phyloP scores from a whole-genome alignment of 2,329 filamentous ascomycete species.

The Colletotrichum limetticola region DNA sequence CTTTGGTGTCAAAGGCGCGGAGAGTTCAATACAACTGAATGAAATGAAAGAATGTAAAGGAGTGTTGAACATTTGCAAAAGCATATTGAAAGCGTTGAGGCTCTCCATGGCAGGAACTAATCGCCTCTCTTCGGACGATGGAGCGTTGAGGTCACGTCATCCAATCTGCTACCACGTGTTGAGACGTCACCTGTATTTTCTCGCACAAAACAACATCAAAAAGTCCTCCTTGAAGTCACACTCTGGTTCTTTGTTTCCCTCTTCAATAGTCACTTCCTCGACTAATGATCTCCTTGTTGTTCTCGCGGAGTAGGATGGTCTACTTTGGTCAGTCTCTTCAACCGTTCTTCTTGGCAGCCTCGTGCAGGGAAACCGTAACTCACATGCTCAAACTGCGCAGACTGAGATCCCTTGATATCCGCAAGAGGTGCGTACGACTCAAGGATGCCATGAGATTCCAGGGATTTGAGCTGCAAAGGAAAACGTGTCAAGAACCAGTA shows the following conservation, averaged over 20 bases:
- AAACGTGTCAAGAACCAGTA: too few species aligned
- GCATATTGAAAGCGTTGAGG: too few species aligned
- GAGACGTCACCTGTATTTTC: background rate
- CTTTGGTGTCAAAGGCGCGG: too few species aligned
- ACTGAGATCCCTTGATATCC: constrained; percentile 69
- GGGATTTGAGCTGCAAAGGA: constrained; percentile 57
- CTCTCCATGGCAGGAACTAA: background rate
- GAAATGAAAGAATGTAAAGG: background rate
- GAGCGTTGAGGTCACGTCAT: background rate
- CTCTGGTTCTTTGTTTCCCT: background rate
- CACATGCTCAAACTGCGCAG: constrained; percentile 72
- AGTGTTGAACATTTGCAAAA: too few species aligned
- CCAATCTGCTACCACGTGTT: too few species aligned
- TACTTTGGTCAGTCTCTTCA: constrained; percentile 36
- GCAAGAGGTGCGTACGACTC: constrained; percentile 66
- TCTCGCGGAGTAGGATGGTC: constrained; percentile 58
- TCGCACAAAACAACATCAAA: background rate
- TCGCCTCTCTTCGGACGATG: background rate
- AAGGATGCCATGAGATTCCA: constrained; percentile 67
- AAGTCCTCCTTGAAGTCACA: too few species aligned
- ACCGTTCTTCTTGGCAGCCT: background rate
- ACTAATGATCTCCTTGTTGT: constrained; percentile 62
- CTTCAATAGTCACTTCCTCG: constrained; percentile 62
- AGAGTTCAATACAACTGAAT: too few species aligned
- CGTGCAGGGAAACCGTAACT: background rate